Base-by-base conservation (phyloP, 2,329 filamentous ascomycete species). In the Colletotrichum gigasporum region DNA sequence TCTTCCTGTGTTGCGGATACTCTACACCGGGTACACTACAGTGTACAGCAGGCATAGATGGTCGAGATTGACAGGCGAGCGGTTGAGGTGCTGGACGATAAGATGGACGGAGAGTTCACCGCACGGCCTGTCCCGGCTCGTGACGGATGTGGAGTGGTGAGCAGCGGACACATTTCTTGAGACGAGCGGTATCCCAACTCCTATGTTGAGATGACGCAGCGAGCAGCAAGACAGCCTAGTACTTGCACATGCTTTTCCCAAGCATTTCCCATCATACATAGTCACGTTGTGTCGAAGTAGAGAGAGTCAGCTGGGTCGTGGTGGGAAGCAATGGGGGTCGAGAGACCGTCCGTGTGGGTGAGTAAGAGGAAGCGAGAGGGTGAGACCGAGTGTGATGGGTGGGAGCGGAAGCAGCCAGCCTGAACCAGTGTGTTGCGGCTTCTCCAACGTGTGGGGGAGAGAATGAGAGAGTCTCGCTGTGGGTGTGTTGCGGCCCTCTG, bases 71-170 rank as follows among this genome's bases (percentile, higher is more conserved):
- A n/a, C n/a, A n/a, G 47, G 30, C 18, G 12, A 24, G 7, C 30
- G 30, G 30, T 12, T 34, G 30, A 12, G 30, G 12, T 34, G 7
- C 30, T 34, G 37, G n/a, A 2, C 32, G 34, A 57, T 44, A 26
- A 34, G 52, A 62, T 42, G 42, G n/a, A 42, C 42, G 52, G 52
- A 57, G 20, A 57, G 52, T 42, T 62, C 26, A 34, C n/a, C 26
- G 52, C 24, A 35, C 26, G 52, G 51, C 22, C 58, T 55, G 41
- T 41, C 51, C 58, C 50, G 41, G 34, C 24, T 37, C 20, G 14
- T 44, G 20, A 34, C 37, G 42, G 44, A 28, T 22, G 32, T 16
- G 26, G 22, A 37, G 48, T 24, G 32, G 20, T 26, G 35, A 53
- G 22, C 32, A n/a, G 16, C n/a, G n/a, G n/a, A n/a, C n/a, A n/a